Evolutionary conservation across 176 grass and related monocot species (phyloP).

Genomic region (Poa pratensis): DNA sequence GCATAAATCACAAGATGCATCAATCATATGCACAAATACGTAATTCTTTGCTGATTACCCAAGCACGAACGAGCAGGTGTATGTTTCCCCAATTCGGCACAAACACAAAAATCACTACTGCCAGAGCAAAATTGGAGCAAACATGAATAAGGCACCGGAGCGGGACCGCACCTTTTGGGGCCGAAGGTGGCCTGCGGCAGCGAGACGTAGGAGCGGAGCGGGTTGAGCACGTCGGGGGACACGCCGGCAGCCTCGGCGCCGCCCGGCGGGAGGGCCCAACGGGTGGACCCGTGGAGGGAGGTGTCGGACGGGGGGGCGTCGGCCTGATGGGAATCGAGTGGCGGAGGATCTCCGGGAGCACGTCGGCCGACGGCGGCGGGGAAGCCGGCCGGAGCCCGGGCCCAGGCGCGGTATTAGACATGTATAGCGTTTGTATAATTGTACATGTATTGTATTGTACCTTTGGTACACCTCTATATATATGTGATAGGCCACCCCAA

Average conservation of each 20-base stretch:
- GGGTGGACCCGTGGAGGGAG: conserved; percentile 58
- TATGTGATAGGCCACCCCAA: no score
- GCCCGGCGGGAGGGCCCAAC: conserved; percentile 50
- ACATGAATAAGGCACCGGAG: background rate
- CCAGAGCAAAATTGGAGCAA: background rate
- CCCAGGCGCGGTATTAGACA: background rate
- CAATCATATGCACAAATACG: no score
- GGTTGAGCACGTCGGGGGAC: conserved; percentile 62
- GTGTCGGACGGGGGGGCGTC: conserved; percentile 36
- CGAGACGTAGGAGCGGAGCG: conserved; percentile 73
- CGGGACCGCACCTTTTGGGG: conserved; percentile 63
- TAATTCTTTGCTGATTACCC: background rate
- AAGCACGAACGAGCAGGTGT: conserved; percentile 5
- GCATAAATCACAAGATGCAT: no score
- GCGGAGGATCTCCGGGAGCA: conserved; percentile 89
- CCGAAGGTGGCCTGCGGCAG: conserved; percentile 91
- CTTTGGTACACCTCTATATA: no score
- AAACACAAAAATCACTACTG: background rate
- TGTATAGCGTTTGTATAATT: no score
- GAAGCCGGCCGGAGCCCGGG: background rate
- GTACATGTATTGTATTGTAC: no score
- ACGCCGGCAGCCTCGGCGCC: conserved; percentile 23
- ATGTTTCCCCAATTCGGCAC: background rate
- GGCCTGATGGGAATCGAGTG: conserved; percentile 73
- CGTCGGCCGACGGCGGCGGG: conserved; percentile 51